These are phyloP conservation scores for Chlamydomonas incerta DNA, from an alignment of 139 green algal genomes.

Conservation along the genomic window DNA sequence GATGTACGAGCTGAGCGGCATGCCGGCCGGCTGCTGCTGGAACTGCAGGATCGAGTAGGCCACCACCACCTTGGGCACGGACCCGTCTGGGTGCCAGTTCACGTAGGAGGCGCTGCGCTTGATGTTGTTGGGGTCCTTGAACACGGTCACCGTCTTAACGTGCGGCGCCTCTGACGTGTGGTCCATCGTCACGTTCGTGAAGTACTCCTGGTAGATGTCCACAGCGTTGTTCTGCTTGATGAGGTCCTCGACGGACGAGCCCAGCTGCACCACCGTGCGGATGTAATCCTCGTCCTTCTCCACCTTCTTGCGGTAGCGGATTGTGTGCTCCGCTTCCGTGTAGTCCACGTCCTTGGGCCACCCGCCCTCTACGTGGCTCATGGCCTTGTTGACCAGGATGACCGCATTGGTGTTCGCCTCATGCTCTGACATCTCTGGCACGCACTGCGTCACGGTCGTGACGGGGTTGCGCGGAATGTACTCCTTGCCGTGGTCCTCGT, in stretches of 20 bases:
- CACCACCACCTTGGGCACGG: constrained; percentile 72
- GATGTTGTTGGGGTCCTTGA: constrained; percentile 82
- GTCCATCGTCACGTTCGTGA: constrained; percentile 65
- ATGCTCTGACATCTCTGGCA: constrained; percentile 89
- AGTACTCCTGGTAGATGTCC: constrained; percentile 98
- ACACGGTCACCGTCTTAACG: constrained; percentile 85
- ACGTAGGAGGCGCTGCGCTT: constrained; percentile 77
- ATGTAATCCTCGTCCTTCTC: constrained; percentile 98
- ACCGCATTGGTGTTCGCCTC: constrained; percentile 89
- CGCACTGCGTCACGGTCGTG: constrained; percentile 76
- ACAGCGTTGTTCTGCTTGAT: constrained; percentile 96
- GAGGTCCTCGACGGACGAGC: constrained; percentile 77
- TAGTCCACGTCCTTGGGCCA: constrained; percentile 96
- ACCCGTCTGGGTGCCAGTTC: constrained; percentile 88
- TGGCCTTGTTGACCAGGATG: constrained; percentile 76
- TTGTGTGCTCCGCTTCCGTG: constrained; percentile 89
- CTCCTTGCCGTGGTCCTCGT: constrained; percentile 82
- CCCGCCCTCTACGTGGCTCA: constrained; percentile 91
- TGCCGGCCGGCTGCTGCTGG: constrained; percentile 83
- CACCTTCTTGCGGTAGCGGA: constrained; percentile 87
- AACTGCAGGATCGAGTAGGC: constrained; percentile 90
- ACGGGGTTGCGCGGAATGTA: constrained; percentile 83
- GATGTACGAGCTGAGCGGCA: constrained; percentile 83
- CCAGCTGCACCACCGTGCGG: constrained; percentile 77
- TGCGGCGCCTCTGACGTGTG: constrained; percentile 74